Evolutionary conservation across 768 basidiomycete species (phyloP).

Genomic region (Thelephora aurantiotincta): DNA sequence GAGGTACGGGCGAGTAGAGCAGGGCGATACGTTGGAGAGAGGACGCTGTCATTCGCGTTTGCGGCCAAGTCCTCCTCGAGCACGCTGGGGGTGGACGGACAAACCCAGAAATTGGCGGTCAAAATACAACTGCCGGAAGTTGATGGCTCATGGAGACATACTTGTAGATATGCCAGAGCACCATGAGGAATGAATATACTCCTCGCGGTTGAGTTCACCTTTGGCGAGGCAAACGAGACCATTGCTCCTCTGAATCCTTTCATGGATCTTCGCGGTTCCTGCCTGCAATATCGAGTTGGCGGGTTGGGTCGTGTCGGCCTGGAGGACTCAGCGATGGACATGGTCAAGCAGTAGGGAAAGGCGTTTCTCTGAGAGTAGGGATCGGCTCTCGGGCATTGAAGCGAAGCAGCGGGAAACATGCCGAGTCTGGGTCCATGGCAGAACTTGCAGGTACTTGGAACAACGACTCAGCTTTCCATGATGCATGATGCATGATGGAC

Average conservation of each 20-base stretch:
- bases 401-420: no score
- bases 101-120: no score
- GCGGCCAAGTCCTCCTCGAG: slow-evolving; percentile 43
- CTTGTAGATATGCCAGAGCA: slow-evolving; percentile 73
- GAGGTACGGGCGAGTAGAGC: slow-evolving; percentile 47
- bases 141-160: slow-evolving; percentile 20
- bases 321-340: no score
- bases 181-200: slow-evolving; percentile 61
- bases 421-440: no score
- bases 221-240: slow-evolving; percentile 43
- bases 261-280: slow-evolving; percentile 37
- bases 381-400: no score
- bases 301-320: slow-evolving; percentile 14
- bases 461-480: no score
- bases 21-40: slow-evolving; percentile 63
- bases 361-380: no score
- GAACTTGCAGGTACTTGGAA: no score
- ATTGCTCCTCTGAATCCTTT: slow-evolving; percentile 38
- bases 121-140: not conserved
- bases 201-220: slow-evolving; percentile 43
- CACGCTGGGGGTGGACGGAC: slow-evolving; percentile 20
- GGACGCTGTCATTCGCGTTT: slow-evolving; percentile 45
- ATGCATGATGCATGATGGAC: no score
- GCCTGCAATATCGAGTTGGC: slow-evolving; percentile 24
- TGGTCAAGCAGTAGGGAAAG: no score